Evolutionary conservation across 1,139 yeast genomes (phyloP).

Genomic region (Pichia sp.): DNA sequence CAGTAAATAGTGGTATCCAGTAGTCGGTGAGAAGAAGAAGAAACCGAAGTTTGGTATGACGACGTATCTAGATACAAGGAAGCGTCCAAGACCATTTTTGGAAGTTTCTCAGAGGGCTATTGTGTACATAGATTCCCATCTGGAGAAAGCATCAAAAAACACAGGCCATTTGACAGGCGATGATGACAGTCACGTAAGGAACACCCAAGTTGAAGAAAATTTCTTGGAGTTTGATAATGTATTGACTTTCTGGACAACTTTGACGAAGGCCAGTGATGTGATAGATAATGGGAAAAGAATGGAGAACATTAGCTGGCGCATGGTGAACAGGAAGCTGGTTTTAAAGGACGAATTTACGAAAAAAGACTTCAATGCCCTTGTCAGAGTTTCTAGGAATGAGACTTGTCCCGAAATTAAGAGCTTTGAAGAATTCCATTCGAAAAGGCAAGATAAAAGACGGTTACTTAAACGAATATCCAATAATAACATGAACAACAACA

Average conservation of each 20-base stretch:
- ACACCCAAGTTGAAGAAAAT: background rate
- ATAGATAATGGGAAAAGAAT: constrained; percentile 46
- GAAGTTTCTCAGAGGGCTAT: constrained; percentile 29
- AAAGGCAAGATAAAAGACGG: background rate
- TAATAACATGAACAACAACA: too few relatives aligned
- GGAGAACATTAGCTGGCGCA: constrained; percentile 53
- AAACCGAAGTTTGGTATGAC: too few relatives aligned
- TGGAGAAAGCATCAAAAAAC: constrained; percentile 4
- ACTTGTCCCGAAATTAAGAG: constrained; percentile 12
- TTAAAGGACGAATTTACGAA: constrained; percentile 15
- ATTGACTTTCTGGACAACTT: constrained; percentile 41
- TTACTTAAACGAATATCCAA: background rate
- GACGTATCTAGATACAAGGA: constrained; percentile 17
- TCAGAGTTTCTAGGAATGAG: constrained; percentile 17
- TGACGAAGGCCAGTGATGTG: constrained; percentile 44
- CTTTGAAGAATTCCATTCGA: background rate
- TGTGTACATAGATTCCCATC: constrained; percentile 13
- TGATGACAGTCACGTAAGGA: background rate
- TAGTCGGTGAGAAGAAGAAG: too few relatives aligned
- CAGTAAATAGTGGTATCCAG: too few relatives aligned
- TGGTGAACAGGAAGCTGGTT: constrained; percentile 40
- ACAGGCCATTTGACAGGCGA: background rate
- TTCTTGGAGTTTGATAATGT: constrained; percentile 34
- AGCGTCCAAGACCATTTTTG: constrained; percentile 25
- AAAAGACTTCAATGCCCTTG: constrained; percentile 21